Base-by-base conservation (phyloP, 2,329 filamentous ascomycete genomes). In the Diaporthe velutina region DNA sequence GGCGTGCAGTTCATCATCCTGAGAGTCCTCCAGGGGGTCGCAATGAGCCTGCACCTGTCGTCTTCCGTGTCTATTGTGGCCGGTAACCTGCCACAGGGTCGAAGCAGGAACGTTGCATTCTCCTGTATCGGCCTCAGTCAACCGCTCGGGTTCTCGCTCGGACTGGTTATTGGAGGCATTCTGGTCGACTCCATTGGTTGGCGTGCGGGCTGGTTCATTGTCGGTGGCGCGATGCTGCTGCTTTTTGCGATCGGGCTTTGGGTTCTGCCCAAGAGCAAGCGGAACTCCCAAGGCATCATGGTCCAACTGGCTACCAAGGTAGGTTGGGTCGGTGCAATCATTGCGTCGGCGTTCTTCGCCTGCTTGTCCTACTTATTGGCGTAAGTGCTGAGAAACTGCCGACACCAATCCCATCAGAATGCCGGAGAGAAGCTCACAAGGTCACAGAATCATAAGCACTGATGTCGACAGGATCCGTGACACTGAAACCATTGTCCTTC, bases 291-390 rank as follows among this genome's bases (percentile, higher is more conserved):
- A 7, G 48, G 60, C 10, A 78, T 78, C 13, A 74, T 79, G 67
- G 76, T 55, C 64, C 78, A 77, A 58, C 78, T 80, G n/a, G 78
- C 78, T 38, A 82, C 78, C 0, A 86, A 89, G 19, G 85, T 91
- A 58, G 90, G 91, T 76, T 91, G 89, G 88, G 76, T 88, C 30
- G 89, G 89, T 0, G 87, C 87, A 0, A 30, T 84, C 0, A 83
- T 90, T 4, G 86, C 85, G 1, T 87, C 85, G 48, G 79, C 83
- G 0, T 86, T 83, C 25, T 81, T 91, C 75, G 86, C 85, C 0
- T 79, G 89, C 70, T 79, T 90, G 2, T 88, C 85, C 2, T 90
- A 90, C 77, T 83, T 88, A n/a, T 82, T 90, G n/a, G 87, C 87
- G 86, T 88, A 78, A 82, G 86, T 84, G 2, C 40, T 4, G 6